Base-by-base conservation (phyloP, 2,329 filamentous ascomycete species). In the Claviceps sorghi region DNA sequence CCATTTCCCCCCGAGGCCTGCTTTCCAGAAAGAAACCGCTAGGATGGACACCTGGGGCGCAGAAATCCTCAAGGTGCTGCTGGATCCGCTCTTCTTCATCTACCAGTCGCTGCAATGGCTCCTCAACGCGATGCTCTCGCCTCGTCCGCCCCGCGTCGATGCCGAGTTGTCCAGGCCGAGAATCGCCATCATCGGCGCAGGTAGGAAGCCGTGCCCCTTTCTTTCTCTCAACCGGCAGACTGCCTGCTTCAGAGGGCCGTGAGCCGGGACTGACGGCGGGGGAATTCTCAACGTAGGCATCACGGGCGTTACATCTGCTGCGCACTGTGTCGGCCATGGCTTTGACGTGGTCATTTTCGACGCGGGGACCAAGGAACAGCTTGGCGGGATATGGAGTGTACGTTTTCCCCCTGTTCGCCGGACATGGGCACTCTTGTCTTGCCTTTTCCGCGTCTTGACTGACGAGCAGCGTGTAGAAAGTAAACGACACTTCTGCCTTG, bases 281-380 rank as follows among this genome's bases (percentile, higher is more conserved):
- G 9, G 17, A 44, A 26, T 38, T n/a, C 17, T 9, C 2, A n/a
- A 26, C 2, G 80, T 83, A 30, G 83, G 84, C 1, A 73, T 94
- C 52, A 93, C 78, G 0, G 78, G 88, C 4, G 81, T 93, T 2
- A 87, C 86, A 1, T 80, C 86, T 8, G 88, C 88, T 0, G 81
- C 86, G 1, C 88, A 94, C 64, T 89, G 86, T 62, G 80, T 90
- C 38, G 88, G 88, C 1, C 86, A 93, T 78, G 87, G 87, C 45
- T 91, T 91, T 58, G 86, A 93, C 56, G 84, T 88, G 7, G 76
- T 78, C 21, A 78, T 94, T 41, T 94, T 94, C 58, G 88, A 94
- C 63, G 78, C 80, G 8, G 84, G 84, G 1, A 67, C 74, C 4
- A 72, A 80, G 56, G 75, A 85, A 17, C 73, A 79, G 26, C 65